Base-by-base conservation (phyloP, 1,139 yeast genomes). In the Yamadazyma oceani region DNA sequence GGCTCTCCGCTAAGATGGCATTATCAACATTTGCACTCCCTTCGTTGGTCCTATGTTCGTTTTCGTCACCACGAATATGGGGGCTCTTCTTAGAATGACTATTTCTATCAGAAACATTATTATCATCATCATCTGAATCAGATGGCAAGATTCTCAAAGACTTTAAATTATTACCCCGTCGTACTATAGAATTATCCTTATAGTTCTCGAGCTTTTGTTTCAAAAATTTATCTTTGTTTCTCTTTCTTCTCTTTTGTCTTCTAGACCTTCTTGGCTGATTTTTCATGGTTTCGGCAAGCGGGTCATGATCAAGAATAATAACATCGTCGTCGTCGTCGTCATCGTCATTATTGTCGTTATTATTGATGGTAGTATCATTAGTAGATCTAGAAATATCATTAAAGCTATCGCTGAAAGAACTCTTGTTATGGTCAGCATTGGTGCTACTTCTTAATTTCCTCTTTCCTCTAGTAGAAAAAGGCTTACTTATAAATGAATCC, bases 101-200 rank as follows among this genome's bases (percentile, higher is more conserved):
- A 10, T 7, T 21, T 21, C 23, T 21, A n/a, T n/a, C n/a, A n/a
- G n/a, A n/a, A n/a, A n/a, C n/a, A n/a, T n/a, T n/a, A n/a, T n/a
- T n/a, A n/a, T n/a, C n/a, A 19, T 29, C 24, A n/a, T 29, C 24
- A 11, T 31, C 34, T 10, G 34, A 31, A 23, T 31, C 34, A 8
- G 34, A 31, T 12, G 34, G 34, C 5, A 22, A 8, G 12, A 31
- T 11, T 23, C 34, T 31, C 7, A 31, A 15, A 6, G 34, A 31
- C n/a, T 21, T 12, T 21, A 31, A 12, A 15, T 10, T 27, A 27
- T n/a, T 17, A 6, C 12, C 12, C 11, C 16, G 19, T 16, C 30
- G 21, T 9, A 27, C 4, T 4, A 27, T 6, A 16, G 21, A 12
- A 16, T 9, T n/a, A 6, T 27, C 16, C 5, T 27, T 15, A 15